Conservation (phyloP, 768 basidiomycete species). For the Leccinum longicurvipes region DNA sequence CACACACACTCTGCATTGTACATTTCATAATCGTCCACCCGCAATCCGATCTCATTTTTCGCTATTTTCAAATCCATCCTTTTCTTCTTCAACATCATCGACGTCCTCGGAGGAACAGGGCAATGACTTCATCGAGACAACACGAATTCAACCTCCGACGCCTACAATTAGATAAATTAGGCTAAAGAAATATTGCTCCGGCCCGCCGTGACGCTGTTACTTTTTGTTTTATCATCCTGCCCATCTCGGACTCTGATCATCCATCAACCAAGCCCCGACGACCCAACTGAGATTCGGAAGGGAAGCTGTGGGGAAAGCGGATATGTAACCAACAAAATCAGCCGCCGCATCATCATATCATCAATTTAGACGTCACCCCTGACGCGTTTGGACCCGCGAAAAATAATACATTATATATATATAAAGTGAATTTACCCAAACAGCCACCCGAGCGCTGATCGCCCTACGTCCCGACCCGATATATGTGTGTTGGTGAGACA, state of each 20-base stretch:
- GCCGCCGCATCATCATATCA: not conserved
- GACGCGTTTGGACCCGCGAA: not conserved
- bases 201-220: not conserved
- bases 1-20: slow-evolving; percentile 29
- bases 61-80: slow-evolving; percentile 3
- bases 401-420: not conserved
- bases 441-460: slow-evolving; percentile 11
- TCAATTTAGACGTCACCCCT: slow-evolving; percentile 1
- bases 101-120: slow-evolving; percentile 13
- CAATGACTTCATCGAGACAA: slow-evolving; percentile 24
- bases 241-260: slow-evolving; percentile 28
- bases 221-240: not conserved
- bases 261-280: not conserved
- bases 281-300: not conserved
- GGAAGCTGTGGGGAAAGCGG: slow-evolving; percentile 18
- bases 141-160: slow-evolving; percentile 9
- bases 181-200: not conserved
- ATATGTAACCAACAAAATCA: not conserved
- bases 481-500: not conserved
- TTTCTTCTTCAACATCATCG: not conserved
- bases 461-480: slow-evolving; percentile 17
- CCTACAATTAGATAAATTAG: not conserved
- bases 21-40: slow-evolving; percentile 7
- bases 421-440: slow-evolving; percentile 4
- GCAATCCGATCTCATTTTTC: not conserved